phyloP scores from a whole-genome alignment of 768 basidiomycete species.

The Pisolithus tinctorius region DNA sequence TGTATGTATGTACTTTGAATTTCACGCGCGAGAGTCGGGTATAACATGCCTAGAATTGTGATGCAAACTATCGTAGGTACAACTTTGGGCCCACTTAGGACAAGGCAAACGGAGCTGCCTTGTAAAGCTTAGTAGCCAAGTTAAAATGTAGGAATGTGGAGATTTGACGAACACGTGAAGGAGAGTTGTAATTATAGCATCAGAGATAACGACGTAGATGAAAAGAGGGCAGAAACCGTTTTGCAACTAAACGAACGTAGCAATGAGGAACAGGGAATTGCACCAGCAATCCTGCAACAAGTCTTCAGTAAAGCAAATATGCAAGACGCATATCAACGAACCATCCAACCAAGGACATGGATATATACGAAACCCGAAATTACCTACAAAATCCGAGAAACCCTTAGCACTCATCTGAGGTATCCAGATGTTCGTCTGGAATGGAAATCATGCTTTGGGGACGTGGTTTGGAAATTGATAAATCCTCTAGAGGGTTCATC shows the following conservation, averaged over 20 bases:
- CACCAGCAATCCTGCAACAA: conserved; percentile 5
- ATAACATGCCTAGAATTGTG: conserved; percentile 12
- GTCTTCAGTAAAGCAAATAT: background rate
- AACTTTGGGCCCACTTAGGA: background rate
- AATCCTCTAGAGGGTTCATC: conserved; percentile 55
- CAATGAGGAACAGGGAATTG: conserved; percentile 13
- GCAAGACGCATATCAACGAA: conserved; percentile 1
- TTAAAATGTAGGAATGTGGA: background rate
- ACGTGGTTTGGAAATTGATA: conserved; percentile 30
- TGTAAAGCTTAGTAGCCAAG: no score
- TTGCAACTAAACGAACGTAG: conserved; percentile 29
- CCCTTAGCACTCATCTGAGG: conserved; percentile 44
- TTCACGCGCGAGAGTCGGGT: conserved; percentile 6
- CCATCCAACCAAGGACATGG: conserved; percentile 18
- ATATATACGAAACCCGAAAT: conserved; percentile 16
- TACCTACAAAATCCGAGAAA: conserved; percentile 16
- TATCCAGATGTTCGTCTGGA: conserved; percentile 50
- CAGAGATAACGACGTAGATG: conserved; percentile 15
- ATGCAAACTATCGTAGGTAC: conserved; percentile 7
- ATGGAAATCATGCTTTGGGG: conserved; percentile 41
- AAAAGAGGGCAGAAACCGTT: conserved; percentile 12
- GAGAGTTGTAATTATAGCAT: conserved; percentile 6
- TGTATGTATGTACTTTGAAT: background rate
- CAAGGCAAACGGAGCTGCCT: background rate
- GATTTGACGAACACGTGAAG: background rate